phyloP scores from a whole-genome alignment of 371 early-diverging fungal species.

The Capniomyces stellatus region DNA sequence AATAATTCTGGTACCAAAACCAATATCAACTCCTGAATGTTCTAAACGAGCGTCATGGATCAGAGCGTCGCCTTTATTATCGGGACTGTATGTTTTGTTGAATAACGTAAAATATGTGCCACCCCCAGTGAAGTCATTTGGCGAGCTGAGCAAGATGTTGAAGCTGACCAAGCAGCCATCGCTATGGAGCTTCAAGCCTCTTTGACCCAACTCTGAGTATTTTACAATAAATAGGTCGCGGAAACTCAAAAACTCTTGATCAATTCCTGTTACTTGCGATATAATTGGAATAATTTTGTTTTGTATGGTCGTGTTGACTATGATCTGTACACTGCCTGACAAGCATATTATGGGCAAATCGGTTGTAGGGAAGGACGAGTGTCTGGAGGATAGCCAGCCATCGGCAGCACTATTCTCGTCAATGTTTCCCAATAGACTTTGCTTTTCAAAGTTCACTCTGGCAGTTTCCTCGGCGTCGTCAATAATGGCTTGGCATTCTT shows the following conservation, averaged over 20 bases:
- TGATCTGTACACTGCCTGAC: no score
- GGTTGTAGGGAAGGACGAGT: not conserved
- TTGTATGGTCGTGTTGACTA: not conserved
- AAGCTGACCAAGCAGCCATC: slow-evolving; percentile 41
- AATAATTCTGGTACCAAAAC: slow-evolving; percentile 26
- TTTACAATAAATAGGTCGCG: slow-evolving; percentile 37
- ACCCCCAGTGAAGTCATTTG: slow-evolving; percentile 37
- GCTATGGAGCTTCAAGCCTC: slow-evolving; percentile 28
- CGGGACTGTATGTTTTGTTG: slow-evolving; percentile 9
- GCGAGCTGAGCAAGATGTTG: slow-evolving; percentile 31
- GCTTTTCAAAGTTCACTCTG: not conserved
- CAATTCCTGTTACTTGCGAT: slow-evolving; percentile 9
- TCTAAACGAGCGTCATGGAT: slow-evolving; percentile 30
- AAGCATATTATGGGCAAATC: not conserved
- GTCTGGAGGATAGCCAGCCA: slow-evolving; percentile 1
- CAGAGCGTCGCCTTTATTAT: slow-evolving; percentile 30
- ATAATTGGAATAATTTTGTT: not conserved
- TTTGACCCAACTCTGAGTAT: slow-evolving; percentile 28
- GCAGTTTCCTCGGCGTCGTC: not conserved
- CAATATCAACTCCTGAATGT: slow-evolving; percentile 31
- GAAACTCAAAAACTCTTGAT: slow-evolving; percentile 24
- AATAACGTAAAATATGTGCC: slow-evolving; percentile 31
- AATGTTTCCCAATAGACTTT: not conserved
- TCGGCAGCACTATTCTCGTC: not conserved
- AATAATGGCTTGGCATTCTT: not conserved